Evolutionary conservation across 1,139 yeast species (phyloP).

Genomic region (Nakaseomyces sp.): DNA sequence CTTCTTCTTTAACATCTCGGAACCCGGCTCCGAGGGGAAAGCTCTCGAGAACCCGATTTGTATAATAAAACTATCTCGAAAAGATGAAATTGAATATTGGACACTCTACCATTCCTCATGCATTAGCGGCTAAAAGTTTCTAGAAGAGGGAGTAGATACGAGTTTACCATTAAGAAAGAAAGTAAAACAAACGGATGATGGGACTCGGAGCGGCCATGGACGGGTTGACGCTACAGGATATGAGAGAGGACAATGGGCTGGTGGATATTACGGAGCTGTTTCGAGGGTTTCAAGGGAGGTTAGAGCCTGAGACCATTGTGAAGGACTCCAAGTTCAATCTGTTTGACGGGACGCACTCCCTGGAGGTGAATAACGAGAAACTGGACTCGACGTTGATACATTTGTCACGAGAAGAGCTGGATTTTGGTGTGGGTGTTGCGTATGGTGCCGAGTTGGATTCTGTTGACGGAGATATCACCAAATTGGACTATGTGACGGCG

Average conservation of each 20-base stretch:
- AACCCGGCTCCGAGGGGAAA: too few relatives aligned
- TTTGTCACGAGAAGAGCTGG: slow-evolving; percentile 35
- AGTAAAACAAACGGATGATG: too few relatives aligned
- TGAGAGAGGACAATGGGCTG: slow-evolving; percentile 15
- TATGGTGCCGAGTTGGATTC: slow-evolving; percentile 14
- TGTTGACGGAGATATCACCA: slow-evolving; percentile 15
- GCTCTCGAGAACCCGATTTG: too few relatives aligned
- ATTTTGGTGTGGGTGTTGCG: slow-evolving; percentile 23
- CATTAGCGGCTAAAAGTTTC: too few relatives aligned
- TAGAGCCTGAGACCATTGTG: slow-evolving; percentile 39
- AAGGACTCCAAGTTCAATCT: slow-evolving; percentile 48
- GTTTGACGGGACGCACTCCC: slow-evolving; percentile 66
- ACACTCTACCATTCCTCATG: too few relatives aligned
- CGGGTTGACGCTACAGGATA: slow-evolving; percentile 1
- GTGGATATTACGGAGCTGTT: slow-evolving; percentile 42
- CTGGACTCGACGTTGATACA: slow-evolving; percentile 55
- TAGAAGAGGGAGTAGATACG: too few relatives aligned
- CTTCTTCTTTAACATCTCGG: too few relatives aligned
- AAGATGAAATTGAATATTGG: too few relatives aligned
- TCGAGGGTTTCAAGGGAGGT: slow-evolving; percentile 29
- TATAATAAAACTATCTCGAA: too few relatives aligned
- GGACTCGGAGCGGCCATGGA: slow-evolving; percentile 1
- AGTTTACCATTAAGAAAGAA: too few relatives aligned
- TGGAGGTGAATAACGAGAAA: slow-evolving; percentile 53
- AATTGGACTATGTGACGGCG: slow-evolving; percentile 37